Conservation (phyloP, 2,329 filamentous ascomycete species). For the Fusarium veterinarium region DNA sequence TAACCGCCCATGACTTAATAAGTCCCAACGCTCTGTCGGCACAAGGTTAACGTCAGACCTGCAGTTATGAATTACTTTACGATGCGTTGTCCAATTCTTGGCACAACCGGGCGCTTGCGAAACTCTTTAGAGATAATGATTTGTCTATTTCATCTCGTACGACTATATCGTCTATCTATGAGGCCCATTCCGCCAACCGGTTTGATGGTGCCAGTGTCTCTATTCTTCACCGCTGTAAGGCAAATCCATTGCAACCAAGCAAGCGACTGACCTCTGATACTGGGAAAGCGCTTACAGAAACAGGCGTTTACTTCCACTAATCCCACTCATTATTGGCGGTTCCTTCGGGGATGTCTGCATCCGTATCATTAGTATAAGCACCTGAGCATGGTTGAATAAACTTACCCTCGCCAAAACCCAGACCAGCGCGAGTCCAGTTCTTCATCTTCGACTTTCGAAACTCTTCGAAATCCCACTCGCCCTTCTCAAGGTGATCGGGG, state of each 20-base stretch:
- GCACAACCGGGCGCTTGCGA: conserved; percentile 17
- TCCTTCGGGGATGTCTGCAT: conserved; percentile 39
- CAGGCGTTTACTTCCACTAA: conserved; percentile 10
- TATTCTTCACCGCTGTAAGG: conserved; percentile 32
- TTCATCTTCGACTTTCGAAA: conserved; percentile 80
- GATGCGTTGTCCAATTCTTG: not conserved
- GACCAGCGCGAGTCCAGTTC: conserved; percentile 64
- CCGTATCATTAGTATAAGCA: conserved; percentile 14
- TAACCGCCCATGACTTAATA: conserved; percentile 7
- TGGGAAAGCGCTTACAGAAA: conserved; percentile 35
- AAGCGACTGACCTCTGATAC: conserved; percentile 12
- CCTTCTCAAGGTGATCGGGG: conserved; percentile 67
- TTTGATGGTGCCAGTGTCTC: conserved; percentile 11
- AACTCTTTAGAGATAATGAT: not conserved
- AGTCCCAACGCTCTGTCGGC: not conserved
- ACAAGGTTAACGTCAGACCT: not conserved
- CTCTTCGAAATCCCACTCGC: conserved; percentile 89
- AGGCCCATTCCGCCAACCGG: conserved; percentile 7
- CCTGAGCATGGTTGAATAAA: not conserved
- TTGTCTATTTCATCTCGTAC: conserved; percentile 30
- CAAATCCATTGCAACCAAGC: conserved; percentile 12
- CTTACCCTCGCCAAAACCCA: conserved; percentile 56
- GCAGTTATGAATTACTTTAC: not conserved
- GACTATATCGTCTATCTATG: conserved; percentile 17
- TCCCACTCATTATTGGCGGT: conserved; percentile 8